Evolutionary conservation across 2,329 filamentous ascomycete genomes (phyloP).

Genomic region (Paramyrothecium roridum): DNA sequence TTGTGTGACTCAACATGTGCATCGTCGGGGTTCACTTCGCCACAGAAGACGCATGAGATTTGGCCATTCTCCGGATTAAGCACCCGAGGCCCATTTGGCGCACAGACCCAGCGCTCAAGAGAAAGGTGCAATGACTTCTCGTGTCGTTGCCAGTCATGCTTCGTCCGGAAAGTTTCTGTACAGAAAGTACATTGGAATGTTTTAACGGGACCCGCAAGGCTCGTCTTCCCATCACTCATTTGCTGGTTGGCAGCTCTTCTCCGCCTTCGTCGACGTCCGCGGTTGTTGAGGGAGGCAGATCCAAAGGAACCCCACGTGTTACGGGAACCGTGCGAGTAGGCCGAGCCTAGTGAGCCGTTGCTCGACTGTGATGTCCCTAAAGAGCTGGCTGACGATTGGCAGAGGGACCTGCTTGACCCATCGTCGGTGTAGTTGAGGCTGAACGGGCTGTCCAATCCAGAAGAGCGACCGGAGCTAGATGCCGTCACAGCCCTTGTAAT

Average conservation of each 20-base stretch:
- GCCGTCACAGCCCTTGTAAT: slow-evolving; percentile 57
- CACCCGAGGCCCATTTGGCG: slow-evolving; percentile 52
- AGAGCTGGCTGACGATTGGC: slow-evolving; percentile 58
- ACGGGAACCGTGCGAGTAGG: slow-evolving; percentile 55
- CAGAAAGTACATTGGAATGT: slow-evolving; percentile 68
- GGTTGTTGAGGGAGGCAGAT: slow-evolving; percentile 37
- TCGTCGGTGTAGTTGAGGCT: slow-evolving; percentile 59
- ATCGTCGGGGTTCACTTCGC: slow-evolving; percentile 49
- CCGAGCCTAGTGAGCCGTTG: slow-evolving; percentile 54
- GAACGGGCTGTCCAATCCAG: slow-evolving; percentile 55
- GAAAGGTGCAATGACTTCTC: slow-evolving; percentile 66
- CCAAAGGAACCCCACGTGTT: slow-evolving; percentile 53
- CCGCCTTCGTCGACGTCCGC: slow-evolving; percentile 48
- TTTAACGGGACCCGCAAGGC: slow-evolving; percentile 42
- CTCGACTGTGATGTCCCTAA: slow-evolving; percentile 60
- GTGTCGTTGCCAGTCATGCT: slow-evolving; percentile 69
- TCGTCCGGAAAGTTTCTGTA: slow-evolving; percentile 64
- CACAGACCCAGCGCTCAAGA: slow-evolving; percentile 64
- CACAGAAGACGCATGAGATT: slow-evolving; percentile 58
- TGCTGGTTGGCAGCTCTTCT: slow-evolving; percentile 36
- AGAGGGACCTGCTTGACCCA: slow-evolving; percentile 54
- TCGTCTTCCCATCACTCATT: slow-evolving; percentile 27
- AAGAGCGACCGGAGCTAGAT: slow-evolving; percentile 48
- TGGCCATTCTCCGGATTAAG: slow-evolving; percentile 58
- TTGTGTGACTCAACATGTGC: slow-evolving; percentile 59